phyloP scores from a whole-genome alignment of 495 filamentous ascomycete genomes.

The Xylaria flabelliformis region DNA sequence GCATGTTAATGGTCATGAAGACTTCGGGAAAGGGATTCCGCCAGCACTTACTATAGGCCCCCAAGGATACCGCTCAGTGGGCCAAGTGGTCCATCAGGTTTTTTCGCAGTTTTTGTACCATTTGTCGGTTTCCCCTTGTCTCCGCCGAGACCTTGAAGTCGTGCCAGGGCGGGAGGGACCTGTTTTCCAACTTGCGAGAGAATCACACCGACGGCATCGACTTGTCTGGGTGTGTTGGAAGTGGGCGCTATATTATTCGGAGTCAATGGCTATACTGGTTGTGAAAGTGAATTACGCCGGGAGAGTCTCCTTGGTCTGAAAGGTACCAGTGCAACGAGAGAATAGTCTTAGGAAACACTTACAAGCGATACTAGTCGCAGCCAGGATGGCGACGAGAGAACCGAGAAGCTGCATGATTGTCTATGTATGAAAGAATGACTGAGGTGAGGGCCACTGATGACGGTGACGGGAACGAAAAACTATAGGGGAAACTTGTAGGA shows the following conservation, averaged over 20 bases:
- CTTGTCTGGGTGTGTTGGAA: conserved; percentile 3
- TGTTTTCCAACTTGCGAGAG: conserved; percentile 19
- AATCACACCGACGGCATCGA: neutral
- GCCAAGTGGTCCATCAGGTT: conserved; percentile 3
- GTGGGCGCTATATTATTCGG: conserved; percentile 3
- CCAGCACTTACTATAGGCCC: conserved; percentile 17
- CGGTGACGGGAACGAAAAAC: neutral
- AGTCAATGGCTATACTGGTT: neutral
- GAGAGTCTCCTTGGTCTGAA: neutral
- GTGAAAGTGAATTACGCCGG: neutral
- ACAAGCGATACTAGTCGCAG: conserved; percentile 14
- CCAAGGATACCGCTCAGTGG: conserved; percentile 24
- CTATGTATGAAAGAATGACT: neutral
- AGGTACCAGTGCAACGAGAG: neutral
- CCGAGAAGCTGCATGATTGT: conserved; percentile 12
- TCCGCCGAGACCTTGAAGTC: neutral
- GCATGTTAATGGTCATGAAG: neutral
- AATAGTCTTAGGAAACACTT: neutral
- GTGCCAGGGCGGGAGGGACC: neutral
- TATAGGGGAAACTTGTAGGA: neutral
- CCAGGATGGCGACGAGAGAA: conserved; percentile 25
- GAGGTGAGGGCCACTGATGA: neutral
- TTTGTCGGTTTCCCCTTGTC: neutral
- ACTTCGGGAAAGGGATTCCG: neutral
- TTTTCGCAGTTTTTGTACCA: neutral